Conservation (phyloP, 1,284 basidiomycete species). For the Sporisorium reilianum region DNA sequence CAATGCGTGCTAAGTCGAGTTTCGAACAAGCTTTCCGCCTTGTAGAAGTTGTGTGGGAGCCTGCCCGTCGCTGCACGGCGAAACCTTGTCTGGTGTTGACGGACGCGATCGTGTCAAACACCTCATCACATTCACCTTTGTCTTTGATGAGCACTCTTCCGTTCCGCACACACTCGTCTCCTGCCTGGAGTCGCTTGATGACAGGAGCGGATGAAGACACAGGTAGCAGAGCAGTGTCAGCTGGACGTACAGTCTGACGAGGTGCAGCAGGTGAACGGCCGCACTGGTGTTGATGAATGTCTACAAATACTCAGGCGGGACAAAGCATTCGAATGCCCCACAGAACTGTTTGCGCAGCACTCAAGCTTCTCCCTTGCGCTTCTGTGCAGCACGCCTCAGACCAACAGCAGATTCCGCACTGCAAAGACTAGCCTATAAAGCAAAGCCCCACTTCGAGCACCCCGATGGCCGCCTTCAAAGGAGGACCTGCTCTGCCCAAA, state of each 20-base stretch:
- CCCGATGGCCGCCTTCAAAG: conserved; percentile 27
- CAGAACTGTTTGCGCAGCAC: too few species aligned
- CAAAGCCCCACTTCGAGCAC: background rate
- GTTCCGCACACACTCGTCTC: conserved; percentile 11
- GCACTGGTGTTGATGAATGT: background rate
- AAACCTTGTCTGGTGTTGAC: conserved; percentile 2
- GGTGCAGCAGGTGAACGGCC: background rate
- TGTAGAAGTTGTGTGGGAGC: conserved; percentile 7
- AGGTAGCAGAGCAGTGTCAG: background rate
- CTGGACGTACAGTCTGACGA: background rate
- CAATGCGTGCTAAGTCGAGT: background rate
- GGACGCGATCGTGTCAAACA: conserved; percentile 1
- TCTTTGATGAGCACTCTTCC: background rate
- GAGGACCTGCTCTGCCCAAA: conserved; percentile 31
- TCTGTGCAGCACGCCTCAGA: background rate
- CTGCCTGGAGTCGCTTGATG: background rate
- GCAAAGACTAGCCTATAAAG: too few species aligned
- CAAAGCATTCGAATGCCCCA: too few species aligned
- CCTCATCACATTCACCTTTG: conserved; percentile 2
- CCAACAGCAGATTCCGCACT: background rate
- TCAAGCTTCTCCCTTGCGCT: background rate
- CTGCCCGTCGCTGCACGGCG: conserved; percentile 2
- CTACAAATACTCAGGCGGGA: conserved; percentile 3
- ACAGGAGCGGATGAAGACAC: background rate
- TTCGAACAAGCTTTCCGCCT: conserved; percentile 6